These are phyloP conservation scores for Termitomyces sp. DNA, from an alignment of 768 basidiomycete species.

Conservation along the genomic window DNA sequence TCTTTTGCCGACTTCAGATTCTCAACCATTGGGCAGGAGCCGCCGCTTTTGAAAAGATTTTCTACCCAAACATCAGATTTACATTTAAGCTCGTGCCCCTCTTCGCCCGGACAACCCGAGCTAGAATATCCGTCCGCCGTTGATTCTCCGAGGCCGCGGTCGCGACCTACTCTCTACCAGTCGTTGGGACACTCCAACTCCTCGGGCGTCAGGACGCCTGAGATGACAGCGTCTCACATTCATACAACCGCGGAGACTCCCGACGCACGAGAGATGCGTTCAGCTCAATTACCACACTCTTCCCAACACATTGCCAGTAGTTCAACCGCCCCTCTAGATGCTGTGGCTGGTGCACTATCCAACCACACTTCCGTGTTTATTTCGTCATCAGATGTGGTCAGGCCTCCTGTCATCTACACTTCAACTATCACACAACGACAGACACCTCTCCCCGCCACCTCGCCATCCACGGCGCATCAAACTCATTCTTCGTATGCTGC, in stretches of 20 bases:
- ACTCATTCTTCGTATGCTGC: slow-evolving; percentile 9
- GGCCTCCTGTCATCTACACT: not conserved
- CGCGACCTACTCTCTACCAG: slow-evolving; percentile 18
- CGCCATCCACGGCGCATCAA: not conserved
- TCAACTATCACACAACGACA: not conserved
- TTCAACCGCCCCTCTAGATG: no score
- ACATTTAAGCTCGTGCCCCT: slow-evolving; percentile 21
- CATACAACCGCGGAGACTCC: not conserved
- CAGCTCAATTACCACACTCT: not conserved
- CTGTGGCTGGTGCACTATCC: not conserved
- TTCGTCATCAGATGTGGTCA: not conserved
- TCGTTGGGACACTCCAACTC: slow-evolving; percentile 10
- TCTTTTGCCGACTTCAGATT: slow-evolving; percentile 45
- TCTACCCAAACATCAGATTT: slow-evolving; percentile 25
- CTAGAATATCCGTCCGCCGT: slow-evolving; percentile 7
- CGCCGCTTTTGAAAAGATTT: slow-evolving; percentile 50
- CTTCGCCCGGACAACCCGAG: slow-evolving; percentile 16
- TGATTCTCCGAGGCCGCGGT: slow-evolving; percentile 6
- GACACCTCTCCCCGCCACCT: not conserved
- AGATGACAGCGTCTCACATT: not conserved
- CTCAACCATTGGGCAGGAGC: slow-evolving; percentile 49
- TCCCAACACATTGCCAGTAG: not conserved
- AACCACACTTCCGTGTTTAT: not conserved
- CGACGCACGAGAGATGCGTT: not conserved
- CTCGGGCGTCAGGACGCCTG: not conserved